Percentiles rank a stretch among this genome's conserved stretches.
Evolutionary conservation across 202 grass and related monocot genomes (phyloP).

Genomic region (Setaria viridis): DNA sequence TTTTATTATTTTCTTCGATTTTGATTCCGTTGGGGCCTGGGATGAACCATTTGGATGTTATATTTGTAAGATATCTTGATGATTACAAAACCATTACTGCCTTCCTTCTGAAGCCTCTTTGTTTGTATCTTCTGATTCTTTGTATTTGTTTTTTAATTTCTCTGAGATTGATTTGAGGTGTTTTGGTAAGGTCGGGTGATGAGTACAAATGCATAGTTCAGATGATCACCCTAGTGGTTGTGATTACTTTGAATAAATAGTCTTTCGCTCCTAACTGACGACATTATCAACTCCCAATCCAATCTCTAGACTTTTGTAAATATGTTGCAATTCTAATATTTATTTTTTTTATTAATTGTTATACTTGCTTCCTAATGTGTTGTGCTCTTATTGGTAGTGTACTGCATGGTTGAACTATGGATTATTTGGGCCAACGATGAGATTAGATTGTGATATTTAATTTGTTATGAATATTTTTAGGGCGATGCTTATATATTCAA

Average conservation of each 20-base stretch:
- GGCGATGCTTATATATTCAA: no score
- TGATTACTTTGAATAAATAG: conserved; percentile 58
- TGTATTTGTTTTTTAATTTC: neutral
- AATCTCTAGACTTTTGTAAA: neutral
- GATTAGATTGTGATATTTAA: no score
- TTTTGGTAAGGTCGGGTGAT: conserved; percentile 38
- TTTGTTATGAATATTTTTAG: no score
- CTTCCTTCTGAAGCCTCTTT: conserved; percentile 67
- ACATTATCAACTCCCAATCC: neutral
- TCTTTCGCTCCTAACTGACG: conserved; percentile 76
- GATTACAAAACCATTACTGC: conserved; percentile 67
- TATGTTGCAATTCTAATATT: no score
- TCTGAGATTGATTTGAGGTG: neutral
- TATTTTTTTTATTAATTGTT: no score
- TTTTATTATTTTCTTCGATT: neutral
- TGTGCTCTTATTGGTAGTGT: no score
- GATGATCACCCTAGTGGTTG: conserved; percentile 51
- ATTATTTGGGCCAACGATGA: no score
- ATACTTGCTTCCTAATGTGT: no score
- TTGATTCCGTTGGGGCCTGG: neutral
- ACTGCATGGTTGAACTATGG: no score
- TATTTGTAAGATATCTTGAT: conserved; percentile 34
- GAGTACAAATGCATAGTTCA: conserved; percentile 66
- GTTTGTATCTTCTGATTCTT: neutral
- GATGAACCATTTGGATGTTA: conserved; percentile 48